These are phyloP conservation scores for Pseudodiploospora longispora DNA, from an alignment of 2,329 filamentous ascomycete species.

Conservation along the genomic window DNA sequence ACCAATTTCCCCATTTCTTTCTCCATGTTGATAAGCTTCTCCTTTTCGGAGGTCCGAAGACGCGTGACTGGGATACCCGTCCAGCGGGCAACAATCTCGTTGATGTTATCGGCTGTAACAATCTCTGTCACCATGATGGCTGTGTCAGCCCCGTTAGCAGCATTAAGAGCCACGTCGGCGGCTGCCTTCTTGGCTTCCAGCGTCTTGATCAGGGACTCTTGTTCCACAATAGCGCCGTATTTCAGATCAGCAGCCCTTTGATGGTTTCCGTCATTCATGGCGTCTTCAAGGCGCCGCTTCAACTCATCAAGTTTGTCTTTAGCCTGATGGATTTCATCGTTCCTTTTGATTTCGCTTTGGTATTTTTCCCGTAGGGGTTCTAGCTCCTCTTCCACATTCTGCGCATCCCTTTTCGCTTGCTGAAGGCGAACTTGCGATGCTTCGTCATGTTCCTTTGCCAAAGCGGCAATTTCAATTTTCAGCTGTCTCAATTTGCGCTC, in stretches of 20 bases:
- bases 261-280: slow-evolving; percentile 79
- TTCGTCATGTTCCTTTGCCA: slow-evolving; percentile 90
- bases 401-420: slow-evolving; percentile 80
- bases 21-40: slow-evolving; percentile 98
- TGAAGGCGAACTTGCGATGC: slow-evolving; percentile 77
- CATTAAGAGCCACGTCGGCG: slow-evolving; percentile 64
- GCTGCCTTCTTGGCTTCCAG: slow-evolving; percentile 74
- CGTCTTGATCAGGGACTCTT: slow-evolving; percentile 68
- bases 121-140: slow-evolving; percentile 81
- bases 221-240: slow-evolving; percentile 95
- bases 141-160: slow-evolving; percentile 46
- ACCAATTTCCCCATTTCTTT: slow-evolving; percentile 74
- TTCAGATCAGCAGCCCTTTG: slow-evolving; percentile 85
- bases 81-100: slow-evolving; percentile 94
- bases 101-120: slow-evolving; percentile 96
- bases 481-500: slow-evolving; percentile 85
- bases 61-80: slow-evolving; percentile 97
- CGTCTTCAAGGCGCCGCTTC: slow-evolving; percentile 86
- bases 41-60: slow-evolving; percentile 91
- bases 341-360: slow-evolving; percentile 82
- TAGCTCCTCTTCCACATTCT: slow-evolving; percentile 90
- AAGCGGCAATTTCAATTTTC: slow-evolving; percentile 93
- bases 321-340: slow-evolving; percentile 85
- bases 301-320: slow-evolving; percentile 92
- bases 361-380: slow-evolving; percentile 91